Evolutionary conservation across 2,329 filamentous ascomycete genomes (phyloP), one percentile per base, ranked within the genome.

Genomic region (Tetracladium maxilliforme): DNA sequence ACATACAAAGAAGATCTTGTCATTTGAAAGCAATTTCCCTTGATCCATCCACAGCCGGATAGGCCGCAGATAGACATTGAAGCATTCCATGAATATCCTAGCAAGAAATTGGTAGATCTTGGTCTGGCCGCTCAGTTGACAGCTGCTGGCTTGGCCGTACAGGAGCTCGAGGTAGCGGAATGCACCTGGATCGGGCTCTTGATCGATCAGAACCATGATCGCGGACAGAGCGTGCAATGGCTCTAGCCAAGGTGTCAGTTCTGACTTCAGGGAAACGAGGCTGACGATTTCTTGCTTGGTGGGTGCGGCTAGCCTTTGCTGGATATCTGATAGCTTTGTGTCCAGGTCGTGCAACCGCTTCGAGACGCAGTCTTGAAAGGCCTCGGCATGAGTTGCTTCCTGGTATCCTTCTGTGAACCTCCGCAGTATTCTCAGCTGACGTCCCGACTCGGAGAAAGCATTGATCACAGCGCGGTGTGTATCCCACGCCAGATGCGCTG

Each of bases 41-140:
- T 70, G 64, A 38, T 82, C 72, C 72, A 93, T 87, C 87, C 87
- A 95, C 10, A 62, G 54, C 18, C 74, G 65, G 22, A 94, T 76
- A 0, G 84, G 81, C 19, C 71, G 71, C 19, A 92, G 60, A 45
- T 93, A 95, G 2, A 82, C 71, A 29, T 73, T 68, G 30, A 94
- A 77, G 42, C 82, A 92, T 22, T 77, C 65, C 28, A 90, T 73
- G 42, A 94, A 90, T 4, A 90, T 58, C 1, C 55, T 54, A 3
- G 70, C 70, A 5, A 90, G 55, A 19, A 67, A 71, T 19, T 55
- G 48, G 41, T 81, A 90, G 2, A 66, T 55, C 0, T 46, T 44
- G 3, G 60, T 53, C 28, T 81, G 68, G 2, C 76, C 77, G 10
- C 69, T 64, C 22, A 81, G 59, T 41, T 93, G 84, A 1, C 75